Percentiles rank a stretch among this genome's conserved stretches.
These are phyloP conservation scores for Graphilbum ipis-grandicollis DNA, from an alignment of 2,329 filamentous ascomycete species.

Conservation along the genomic window DNA sequence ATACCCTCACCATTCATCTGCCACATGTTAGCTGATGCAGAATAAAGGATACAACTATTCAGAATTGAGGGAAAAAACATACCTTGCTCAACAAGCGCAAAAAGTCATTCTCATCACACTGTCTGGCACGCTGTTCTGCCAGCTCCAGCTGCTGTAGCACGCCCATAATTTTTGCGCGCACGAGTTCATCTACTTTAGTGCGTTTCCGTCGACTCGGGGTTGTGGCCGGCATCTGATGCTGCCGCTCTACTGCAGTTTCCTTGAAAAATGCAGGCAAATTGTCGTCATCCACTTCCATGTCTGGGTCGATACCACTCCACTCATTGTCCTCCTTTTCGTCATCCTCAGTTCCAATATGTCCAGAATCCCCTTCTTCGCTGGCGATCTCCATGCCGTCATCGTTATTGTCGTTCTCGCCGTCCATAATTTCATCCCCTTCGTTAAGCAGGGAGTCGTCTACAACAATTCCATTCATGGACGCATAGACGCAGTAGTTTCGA, in stretches of 20 bases:
- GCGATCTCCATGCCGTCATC: constrained; percentile 23
- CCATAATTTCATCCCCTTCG: constrained; percentile 19
- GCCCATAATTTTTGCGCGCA: constrained; percentile 73
- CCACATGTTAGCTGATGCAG: constrained; percentile 4
- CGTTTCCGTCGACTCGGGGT: constrained; percentile 57
- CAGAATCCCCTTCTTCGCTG: no score
- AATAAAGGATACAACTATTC: no score
- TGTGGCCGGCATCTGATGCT: constrained; percentile 25
- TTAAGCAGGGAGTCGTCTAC: constrained; percentile 50
- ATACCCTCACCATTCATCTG: constrained; percentile 79
- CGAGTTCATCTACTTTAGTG: constrained; percentile 62
- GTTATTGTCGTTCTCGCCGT: no score
- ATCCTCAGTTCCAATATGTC: constrained; percentile 31
- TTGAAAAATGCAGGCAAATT: constrained; percentile 77
- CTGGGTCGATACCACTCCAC: constrained; percentile 46
- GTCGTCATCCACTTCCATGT: constrained; percentile 36
- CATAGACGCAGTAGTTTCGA: constrained; percentile 79
- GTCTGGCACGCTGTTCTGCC: constrained; percentile 62
- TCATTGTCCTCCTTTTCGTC: constrained; percentile 29
- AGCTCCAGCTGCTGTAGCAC: constrained; percentile 71
- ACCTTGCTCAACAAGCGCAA: constrained; percentile 53
- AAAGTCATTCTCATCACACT: constrained; percentile 90
- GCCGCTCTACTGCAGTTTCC: constrained; percentile 24
- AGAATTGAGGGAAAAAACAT: constrained; percentile 2
- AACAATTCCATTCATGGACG: constrained; percentile 66